A percentile compares a stretch with the other conserved stretches of the same genome.
These are phyloP conservation scores for Phyllosticta paracitricarpa DNA, from an alignment of 2,329 filamentous ascomycete species.

Conservation along the genomic window DNA sequence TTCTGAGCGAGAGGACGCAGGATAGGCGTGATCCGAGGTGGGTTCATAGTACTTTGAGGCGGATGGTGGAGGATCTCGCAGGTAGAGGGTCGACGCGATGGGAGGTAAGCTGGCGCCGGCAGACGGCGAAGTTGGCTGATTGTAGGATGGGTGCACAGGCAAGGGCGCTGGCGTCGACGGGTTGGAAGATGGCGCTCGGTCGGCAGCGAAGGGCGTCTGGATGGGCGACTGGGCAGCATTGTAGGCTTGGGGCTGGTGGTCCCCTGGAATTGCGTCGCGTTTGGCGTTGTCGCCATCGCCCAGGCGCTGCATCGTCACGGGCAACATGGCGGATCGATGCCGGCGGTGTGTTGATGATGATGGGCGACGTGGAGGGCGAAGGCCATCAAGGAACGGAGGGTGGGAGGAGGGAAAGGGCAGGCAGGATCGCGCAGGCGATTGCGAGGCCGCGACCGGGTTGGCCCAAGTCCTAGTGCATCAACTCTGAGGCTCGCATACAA, in stretches of 20 bases:
- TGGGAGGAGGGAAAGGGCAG: neutral
- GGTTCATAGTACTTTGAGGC: conserved; percentile 41
- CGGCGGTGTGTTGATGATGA: neutral
- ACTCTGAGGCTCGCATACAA: conserved; percentile 9
- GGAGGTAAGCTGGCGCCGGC: conserved; percentile 28
- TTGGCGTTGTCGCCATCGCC: conserved; percentile 21
- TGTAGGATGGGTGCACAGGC: conserved; percentile 19
- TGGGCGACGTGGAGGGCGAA: neutral
- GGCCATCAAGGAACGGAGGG: conserved; percentile 6
- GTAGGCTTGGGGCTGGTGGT: conserved; percentile 27
- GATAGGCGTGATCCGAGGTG: conserved; percentile 34
- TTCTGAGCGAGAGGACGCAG: conserved; percentile 20
- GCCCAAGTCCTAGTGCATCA: conserved; percentile 8
- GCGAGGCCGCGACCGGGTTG: conserved; percentile 8
- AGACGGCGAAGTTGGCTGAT: conserved; percentile 27
- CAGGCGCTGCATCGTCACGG: conserved; percentile 16
- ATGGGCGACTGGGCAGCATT: conserved; percentile 23
- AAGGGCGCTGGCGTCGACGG: conserved; percentile 25
- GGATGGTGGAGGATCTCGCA: conserved; percentile 30
- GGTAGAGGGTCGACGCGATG: conserved; percentile 29
- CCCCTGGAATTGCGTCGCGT: conserved; percentile 23
- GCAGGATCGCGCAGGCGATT: conserved; percentile 7
- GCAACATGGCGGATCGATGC: conserved; percentile 7
- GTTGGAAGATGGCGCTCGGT: conserved; percentile 24
- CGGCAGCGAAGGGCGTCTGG: conserved; percentile 24